These are phyloP conservation scores for Incumbomyces delicatus DNA, from an alignment of 2,329 filamentous ascomycete species.

Conservation along the genomic window DNA sequence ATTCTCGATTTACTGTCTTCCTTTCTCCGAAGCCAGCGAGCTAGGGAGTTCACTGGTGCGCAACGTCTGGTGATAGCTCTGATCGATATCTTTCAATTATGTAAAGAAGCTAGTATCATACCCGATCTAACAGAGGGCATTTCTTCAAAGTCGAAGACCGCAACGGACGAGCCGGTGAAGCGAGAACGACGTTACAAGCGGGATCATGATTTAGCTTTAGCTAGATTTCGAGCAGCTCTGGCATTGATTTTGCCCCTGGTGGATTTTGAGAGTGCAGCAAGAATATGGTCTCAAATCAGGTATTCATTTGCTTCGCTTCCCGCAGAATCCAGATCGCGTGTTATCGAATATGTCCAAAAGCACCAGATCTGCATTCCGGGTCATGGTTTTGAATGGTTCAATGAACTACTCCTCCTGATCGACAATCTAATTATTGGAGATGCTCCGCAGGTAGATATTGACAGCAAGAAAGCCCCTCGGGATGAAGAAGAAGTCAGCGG, in stretches of 20 bases:
- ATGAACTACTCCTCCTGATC: slow-evolving; percentile 1
- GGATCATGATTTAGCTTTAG: not conserved
- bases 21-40: not conserved
- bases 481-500: not conserved
- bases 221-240: not conserved
- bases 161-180: not conserved
- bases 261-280: not conserved
- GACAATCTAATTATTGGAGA: not conserved
- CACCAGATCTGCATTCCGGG: slow-evolving; percentile 3
- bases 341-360: not conserved
- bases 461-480: slow-evolving; percentile 11
- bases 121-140: not conserved
- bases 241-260: not conserved
- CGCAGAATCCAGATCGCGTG: not conserved
- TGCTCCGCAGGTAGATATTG: slow-evolving; percentile 4
- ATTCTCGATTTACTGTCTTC: slow-evolving; percentile 8
- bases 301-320: not conserved
- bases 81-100: not conserved
- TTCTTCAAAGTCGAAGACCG: not conserved
- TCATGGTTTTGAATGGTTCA: not conserved
- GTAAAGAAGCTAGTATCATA: not conserved
- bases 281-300: not conserved
- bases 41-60: not conserved
- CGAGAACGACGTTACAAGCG: slow-evolving; percentile 3
- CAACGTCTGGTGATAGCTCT: not conserved